Evolutionary conservation across 2,329 filamentous ascomycete genomes (phyloP), one percentile per base, ranked within the genome.

Genomic region (Coniella lustricola): DNA sequence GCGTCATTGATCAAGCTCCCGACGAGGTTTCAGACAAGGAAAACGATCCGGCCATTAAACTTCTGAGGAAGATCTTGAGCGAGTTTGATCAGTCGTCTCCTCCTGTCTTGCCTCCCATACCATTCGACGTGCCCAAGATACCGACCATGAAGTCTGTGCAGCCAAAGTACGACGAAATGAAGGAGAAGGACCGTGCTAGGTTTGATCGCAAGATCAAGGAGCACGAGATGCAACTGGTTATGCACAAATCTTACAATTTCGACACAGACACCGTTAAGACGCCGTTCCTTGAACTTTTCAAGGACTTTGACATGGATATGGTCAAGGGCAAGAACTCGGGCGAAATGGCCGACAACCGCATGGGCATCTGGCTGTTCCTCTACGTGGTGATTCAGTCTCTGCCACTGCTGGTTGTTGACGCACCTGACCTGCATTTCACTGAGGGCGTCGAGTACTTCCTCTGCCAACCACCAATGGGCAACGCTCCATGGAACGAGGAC

Each of bases 41-140:
- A 40, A 71, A 76, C 18, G 80, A 85, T 52, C 77, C 84, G 20
- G 75, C 79, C 10, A 73, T 81, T 21, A 76, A 82, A 34, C 88
- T 87, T 2, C 71, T 97, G 39, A 82, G 91, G 46, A 84, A 82
- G 54, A 78, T 96, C 12, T 74, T 96, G 54, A 83, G 79, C 56
- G 91, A 97, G 66, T 96, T 90, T 60, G 93, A 98, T 62, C 81
- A 85, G 51, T 91, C 87, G 8, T 87, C 84, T 13, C 89, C 91
- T 1, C 93, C 93, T 0, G 90, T 97, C 0, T 79, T 91, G 51
- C 93, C 93, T 0, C 89, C 91, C 0, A 82, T 97, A 48, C 91
- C 93, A 0, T 97, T 91, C 60, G 91, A 97, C 62, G 73, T 88
- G 4, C 91, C 93, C 3, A 77, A 83, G 55, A 67, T 94, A 20